Evolutionary conservation across 2,329 filamentous ascomycete genomes (phyloP).

Genomic region (Cordyceps cateniannulata): DNA sequence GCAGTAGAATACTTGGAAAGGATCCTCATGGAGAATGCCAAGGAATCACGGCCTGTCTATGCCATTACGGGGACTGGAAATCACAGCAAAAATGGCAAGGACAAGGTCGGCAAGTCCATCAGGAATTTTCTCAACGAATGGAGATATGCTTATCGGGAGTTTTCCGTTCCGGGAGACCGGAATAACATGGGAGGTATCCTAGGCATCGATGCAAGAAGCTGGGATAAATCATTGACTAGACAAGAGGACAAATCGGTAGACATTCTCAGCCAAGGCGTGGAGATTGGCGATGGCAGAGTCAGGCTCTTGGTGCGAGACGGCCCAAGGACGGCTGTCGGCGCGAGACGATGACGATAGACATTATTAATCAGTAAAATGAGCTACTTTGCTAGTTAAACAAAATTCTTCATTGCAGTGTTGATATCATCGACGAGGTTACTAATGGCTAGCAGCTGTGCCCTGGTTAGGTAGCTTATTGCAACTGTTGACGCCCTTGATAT

Average conservation of each 20-base stretch:
- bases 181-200: constrained; percentile 72
- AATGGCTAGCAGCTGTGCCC: no score
- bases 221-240: constrained; percentile 53
- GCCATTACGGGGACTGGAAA: constrained; percentile 96
- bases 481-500: no score
- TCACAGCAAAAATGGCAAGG: constrained; percentile 97
- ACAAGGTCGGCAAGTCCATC: constrained; percentile 94
- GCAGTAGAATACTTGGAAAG: constrained; percentile 90
- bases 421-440: neutral
- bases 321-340: constrained; percentile 48
- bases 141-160: constrained; percentile 93
- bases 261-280: constrained; percentile 58
- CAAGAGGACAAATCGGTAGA: constrained; percentile 45
- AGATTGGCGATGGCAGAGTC: constrained; percentile 62
- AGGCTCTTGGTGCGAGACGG: constrained; percentile 56
- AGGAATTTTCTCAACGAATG: constrained; percentile 89
- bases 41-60: constrained; percentile 72
- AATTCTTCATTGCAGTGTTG: neutral
- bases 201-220: constrained; percentile 61
- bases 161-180: constrained; percentile 90
- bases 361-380: constrained; percentile 11
- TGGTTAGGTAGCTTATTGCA: no score
- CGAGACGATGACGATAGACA: constrained; percentile 32
- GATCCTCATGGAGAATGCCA: constrained; percentile 75
- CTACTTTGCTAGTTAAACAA: neutral